These are phyloP conservation scores for Canavalia ensiformis DNA, from an alignment of 306 rosid species.

Conservation along the genomic window DNA sequence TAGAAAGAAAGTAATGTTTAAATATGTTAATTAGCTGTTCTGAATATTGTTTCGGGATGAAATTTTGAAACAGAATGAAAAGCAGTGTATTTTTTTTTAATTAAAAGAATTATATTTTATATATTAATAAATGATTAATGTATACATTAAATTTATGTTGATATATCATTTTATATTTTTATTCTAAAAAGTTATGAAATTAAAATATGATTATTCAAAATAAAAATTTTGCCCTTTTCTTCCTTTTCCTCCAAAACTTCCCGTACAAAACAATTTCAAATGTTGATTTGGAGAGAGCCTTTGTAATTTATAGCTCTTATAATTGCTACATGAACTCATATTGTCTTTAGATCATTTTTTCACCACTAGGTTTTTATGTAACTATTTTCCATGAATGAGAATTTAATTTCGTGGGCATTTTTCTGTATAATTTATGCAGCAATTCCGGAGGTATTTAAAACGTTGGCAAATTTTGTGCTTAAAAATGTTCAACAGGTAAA, in stretches of 20 bases:
- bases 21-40: not conserved
- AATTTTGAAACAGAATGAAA: too few species aligned
- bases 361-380: not conserved
- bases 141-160: too few species aligned
- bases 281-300: not conserved
- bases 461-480: slow-evolving; percentile 48
- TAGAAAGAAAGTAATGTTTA: not conserved
- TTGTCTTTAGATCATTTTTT: not conserved
- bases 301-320: slow-evolving; percentile 5
- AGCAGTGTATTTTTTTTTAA: too few species aligned
- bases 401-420: not conserved
- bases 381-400: not conserved
- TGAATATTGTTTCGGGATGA: not conserved
- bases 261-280: not conserved
- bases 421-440: slow-evolving; percentile 52
- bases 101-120: too few species aligned
- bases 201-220: too few species aligned
- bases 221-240: too few species aligned
- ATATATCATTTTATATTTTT: too few species aligned
- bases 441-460: not conserved
- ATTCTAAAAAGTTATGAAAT: too few species aligned
- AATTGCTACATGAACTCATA: not conserved
- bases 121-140: too few species aligned
- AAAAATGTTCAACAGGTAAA: slow-evolving; percentile 71
- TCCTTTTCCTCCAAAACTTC: too few species aligned